Evolutionary conservation across 345 rosid species (phyloP).

Genomic region (Gossypium sturtianum): DNA sequence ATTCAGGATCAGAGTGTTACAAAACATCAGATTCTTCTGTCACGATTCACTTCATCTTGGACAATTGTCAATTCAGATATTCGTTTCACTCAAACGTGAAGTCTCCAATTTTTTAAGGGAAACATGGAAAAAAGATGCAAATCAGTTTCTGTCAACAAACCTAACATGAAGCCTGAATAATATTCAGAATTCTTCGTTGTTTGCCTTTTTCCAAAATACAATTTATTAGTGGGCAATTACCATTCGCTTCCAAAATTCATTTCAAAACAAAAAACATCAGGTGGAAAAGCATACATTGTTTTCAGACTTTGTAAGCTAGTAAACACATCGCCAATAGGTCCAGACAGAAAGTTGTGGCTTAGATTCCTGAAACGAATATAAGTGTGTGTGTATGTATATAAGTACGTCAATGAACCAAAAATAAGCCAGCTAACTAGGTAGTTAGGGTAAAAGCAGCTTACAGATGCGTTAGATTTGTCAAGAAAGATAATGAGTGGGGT

Average conservation of each 20-base stretch:
- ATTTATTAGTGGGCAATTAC: not conserved
- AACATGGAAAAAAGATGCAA: not conserved
- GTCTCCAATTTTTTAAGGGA: not conserved
- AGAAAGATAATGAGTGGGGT: slow-evolving; percentile 57
- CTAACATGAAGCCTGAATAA: not conserved
- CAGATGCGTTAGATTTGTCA: slow-evolving; percentile 61
- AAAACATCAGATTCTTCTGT: not conserved
- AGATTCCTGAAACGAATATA: slow-evolving; percentile 55
- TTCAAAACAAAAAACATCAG: slow-evolving; percentile 1
- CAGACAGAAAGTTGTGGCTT: slow-evolving; percentile 71
- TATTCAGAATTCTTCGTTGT: slow-evolving; percentile 10
- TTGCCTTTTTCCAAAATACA: not conserved
- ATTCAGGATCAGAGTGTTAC: not conserved
- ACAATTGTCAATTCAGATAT: not conserved
- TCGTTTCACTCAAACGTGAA: not conserved
- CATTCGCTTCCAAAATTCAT: not conserved
- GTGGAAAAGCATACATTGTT: slow-evolving; percentile 53
- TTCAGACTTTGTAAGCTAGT: slow-evolving; percentile 51
- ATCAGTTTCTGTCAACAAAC: not conserved
- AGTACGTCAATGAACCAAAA: slow-evolving; percentile 4
- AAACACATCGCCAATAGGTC: slow-evolving; percentile 86
- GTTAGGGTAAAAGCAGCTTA: slow-evolving; percentile 29
- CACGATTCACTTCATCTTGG: not conserved
- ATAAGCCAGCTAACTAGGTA: not conserved
- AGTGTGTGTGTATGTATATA: not conserved